These are phyloP conservation scores for Salix dunnii DNA, from an alignment of 345 rosid genomes.

Conservation along the genomic window DNA sequence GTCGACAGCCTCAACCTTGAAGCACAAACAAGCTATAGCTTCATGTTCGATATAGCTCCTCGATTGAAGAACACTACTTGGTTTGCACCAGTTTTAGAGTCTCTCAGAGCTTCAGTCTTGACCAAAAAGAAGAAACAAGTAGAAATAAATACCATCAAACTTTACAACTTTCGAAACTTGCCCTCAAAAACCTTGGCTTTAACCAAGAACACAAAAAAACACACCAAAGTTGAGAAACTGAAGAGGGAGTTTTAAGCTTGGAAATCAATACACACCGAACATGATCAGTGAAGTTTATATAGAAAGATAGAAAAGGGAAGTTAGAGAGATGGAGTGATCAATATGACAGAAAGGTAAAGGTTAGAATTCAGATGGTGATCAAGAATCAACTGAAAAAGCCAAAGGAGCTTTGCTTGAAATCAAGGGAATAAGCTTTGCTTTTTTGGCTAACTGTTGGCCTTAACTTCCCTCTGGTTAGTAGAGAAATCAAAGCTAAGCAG, in stretches of 20 bases:
- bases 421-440: slow-evolving; percentile 38
- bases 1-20: slow-evolving; percentile 2
- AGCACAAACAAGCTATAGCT: not conserved
- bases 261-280: slow-evolving; percentile 2
- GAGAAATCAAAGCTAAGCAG: slow-evolving; percentile 40
- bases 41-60: not conserved
- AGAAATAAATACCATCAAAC: too few relatives aligned
- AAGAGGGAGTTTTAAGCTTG: slow-evolving; percentile 23
- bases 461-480: slow-evolving; percentile 50
- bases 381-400: slow-evolving; percentile 49
- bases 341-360: slow-evolving; percentile 68
- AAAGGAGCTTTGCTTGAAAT: slow-evolving; percentile 43
- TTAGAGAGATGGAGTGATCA: slow-evolving; percentile 22
- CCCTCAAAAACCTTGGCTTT: not conserved
- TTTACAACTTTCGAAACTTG: too few relatives aligned
- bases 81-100: too few relatives aligned
- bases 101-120: too few relatives aligned
- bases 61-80: not conserved
- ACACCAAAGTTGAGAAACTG: not conserved
- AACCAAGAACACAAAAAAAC: not conserved
- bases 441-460: slow-evolving; percentile 45
- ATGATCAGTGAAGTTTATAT: not conserved
- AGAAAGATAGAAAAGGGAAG: slow-evolving; percentile 8
- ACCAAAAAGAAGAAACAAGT: too few relatives aligned
- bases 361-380: slow-evolving; percentile 88